phyloP scores from a whole-genome alignment of 2,329 filamentous ascomycete species.

The Fusarium robinianum region DNA sequence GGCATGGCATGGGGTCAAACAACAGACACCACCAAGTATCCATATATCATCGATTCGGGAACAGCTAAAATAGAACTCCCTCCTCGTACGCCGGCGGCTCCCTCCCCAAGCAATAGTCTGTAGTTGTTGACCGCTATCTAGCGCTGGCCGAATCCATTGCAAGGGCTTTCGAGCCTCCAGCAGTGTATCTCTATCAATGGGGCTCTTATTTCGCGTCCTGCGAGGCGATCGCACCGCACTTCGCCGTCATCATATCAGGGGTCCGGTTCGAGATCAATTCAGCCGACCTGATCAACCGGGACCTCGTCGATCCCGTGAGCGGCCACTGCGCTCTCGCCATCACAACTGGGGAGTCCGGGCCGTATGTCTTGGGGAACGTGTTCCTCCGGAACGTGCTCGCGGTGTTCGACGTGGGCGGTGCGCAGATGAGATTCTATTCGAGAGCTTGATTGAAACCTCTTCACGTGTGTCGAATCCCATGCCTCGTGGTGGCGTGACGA shows the following conservation, averaged over 20 bases:
- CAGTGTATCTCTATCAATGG: slow-evolving; percentile 52
- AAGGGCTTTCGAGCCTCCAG: slow-evolving; percentile 50
- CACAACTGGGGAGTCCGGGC: slow-evolving; percentile 49
- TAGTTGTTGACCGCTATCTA: slow-evolving; percentile 30
- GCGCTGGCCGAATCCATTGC: slow-evolving; percentile 55
- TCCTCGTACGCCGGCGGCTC: slow-evolving; percentile 44
- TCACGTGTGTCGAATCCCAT: not conserved
- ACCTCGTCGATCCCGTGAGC: slow-evolving; percentile 49
- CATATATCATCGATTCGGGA: slow-evolving; percentile 57
- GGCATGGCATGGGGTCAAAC: slow-evolving; percentile 51
- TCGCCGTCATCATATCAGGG: slow-evolving; percentile 52
- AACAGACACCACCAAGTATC: slow-evolving; percentile 49
- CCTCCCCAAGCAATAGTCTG: not conserved
- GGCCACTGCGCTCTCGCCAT: slow-evolving; percentile 55
- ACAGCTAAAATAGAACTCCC: slow-evolving; percentile 58
- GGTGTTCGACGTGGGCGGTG: slow-evolving; percentile 53
- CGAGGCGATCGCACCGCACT: slow-evolving; percentile 50
- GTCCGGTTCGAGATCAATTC: slow-evolving; percentile 54
- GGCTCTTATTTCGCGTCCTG: slow-evolving; percentile 55
- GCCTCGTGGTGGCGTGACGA: slow-evolving; percentile 9
- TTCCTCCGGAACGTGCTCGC: slow-evolving; percentile 57
- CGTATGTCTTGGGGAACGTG: slow-evolving; percentile 54
- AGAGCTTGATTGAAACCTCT: slow-evolving; percentile 14
- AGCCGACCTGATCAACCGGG: slow-evolving; percentile 52
- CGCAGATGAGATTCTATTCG: slow-evolving; percentile 52